Evolutionary conservation across 208 protist species (phyloP).

Genomic region (Leishmania mexicana): DNA sequence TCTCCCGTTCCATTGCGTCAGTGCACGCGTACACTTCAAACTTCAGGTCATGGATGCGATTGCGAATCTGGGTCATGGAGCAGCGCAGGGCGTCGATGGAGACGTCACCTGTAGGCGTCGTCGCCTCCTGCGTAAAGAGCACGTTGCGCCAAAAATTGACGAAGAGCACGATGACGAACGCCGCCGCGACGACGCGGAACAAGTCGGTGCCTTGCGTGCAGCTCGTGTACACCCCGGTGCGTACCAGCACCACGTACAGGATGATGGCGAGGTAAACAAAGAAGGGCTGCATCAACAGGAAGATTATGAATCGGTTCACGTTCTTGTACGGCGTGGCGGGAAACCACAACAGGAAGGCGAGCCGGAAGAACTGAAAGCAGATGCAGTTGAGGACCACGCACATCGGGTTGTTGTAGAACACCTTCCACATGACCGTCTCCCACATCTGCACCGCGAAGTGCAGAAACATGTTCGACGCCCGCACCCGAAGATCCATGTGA

Average conservation of each 20-base stretch:
- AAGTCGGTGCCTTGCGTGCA: slow-evolving; percentile 57
- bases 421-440: slow-evolving; percentile 72
- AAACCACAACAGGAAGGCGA: slow-evolving; percentile 22
- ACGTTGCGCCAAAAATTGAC: slow-evolving; percentile 64
- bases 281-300: slow-evolving; percentile 35
- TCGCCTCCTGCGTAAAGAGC: slow-evolving; percentile 39
- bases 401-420: slow-evolving; percentile 64
- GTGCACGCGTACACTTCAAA: slow-evolving; percentile 52
- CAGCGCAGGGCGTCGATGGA: slow-evolving; percentile 61
- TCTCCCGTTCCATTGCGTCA: slow-evolving; percentile 53
- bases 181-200: slow-evolving; percentile 43
- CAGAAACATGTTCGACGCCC: slow-evolving; percentile 43
- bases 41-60: slow-evolving; percentile 65
- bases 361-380: slow-evolving; percentile 40
- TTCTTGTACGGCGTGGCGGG: slow-evolving; percentile 63
- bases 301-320: slow-evolving; percentile 59
- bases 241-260: slow-evolving; percentile 42
- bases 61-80: slow-evolving; percentile 64
- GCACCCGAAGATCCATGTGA: slow-evolving; percentile 52
- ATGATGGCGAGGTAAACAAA: slow-evolving; percentile 37
- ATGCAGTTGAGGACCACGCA: slow-evolving; percentile 43
- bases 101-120: slow-evolving; percentile 48
- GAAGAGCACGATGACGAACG: slow-evolving; percentile 36
- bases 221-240: slow-evolving; percentile 40
- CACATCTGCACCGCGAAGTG: slow-evolving; percentile 38